Evolutionary conservation across 2,329 filamentous ascomycete genomes (phyloP), one percentile per base, ranked within the genome.

Genomic region (Exophiala alcalophila): DNA sequence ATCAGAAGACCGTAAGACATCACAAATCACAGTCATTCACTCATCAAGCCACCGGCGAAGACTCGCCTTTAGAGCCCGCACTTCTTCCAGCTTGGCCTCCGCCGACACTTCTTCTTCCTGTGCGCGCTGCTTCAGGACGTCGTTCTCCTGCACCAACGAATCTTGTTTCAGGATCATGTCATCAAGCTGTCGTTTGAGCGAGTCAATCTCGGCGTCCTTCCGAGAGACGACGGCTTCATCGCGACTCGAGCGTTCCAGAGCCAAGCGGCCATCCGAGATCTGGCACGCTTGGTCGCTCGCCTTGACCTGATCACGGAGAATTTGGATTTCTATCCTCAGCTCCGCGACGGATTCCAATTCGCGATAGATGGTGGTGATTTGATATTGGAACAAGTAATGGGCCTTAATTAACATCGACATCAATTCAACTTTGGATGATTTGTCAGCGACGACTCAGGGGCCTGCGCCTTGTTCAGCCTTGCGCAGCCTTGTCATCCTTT

Each of bases 21-120:
- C n/a, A n/a, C n/a, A n/a, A n/a, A n/a, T n/a, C n/a, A n/a, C n/a
- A n/a, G n/a, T n/a, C n/a, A n/a, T n/a, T 40, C 14, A 24, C 18
- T 40, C 25, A n/a, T 21, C 37, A 12, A 40, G 37, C 19, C 30
- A 19, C 14, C 37, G 25, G 27, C 37, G 37, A 18, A 40, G 37
- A 40, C 37, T 40, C 14, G 28, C 28, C 18, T 40, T 40, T 21
- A 40, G 28, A 10, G 27, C 27, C 20, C 32, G 16, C 37, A 40
- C 24, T 21, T 31, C 37, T n/a, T 40, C 37, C 37, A 40, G 18
- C 16, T 21, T 20, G 8, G 26, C 27, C 19, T 32, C 24, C 19
- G 5, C 18, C 12, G 27, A 28, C 23, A 2, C 32, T 28, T 31
- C 26, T 18, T 40, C 18, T 4, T 32, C 37, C 19, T 24, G 27